Conservation (phyloP, 1,284 basidiomycete species). For the Taiwanofungus camphoratus region DNA sequence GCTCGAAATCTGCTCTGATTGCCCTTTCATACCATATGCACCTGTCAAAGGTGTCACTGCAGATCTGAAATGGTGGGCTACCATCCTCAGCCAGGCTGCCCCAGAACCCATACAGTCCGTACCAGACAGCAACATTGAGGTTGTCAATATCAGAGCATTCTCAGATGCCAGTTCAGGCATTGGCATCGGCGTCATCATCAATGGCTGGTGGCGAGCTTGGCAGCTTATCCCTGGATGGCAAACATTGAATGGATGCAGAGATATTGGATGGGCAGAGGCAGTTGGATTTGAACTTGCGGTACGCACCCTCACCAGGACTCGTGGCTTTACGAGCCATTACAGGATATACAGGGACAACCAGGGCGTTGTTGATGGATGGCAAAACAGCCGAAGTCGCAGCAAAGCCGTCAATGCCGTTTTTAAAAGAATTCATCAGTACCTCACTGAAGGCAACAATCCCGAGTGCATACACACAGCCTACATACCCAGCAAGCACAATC, state of each 20-base stretch:
- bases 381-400: conserved; percentile 17
- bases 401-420: conserved; percentile 22
- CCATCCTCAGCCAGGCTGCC: conserved; percentile 9
- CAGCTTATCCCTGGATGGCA: conserved; percentile 26
- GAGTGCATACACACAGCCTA: conserved; percentile 15
- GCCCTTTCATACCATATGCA: conserved; percentile 24
- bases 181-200: conserved; percentile 34
- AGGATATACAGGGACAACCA: conserved; percentile 24
- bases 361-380: no score
- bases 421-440: conserved; percentile 12
- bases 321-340: conserved; percentile 6
- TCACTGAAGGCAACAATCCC: background rate
- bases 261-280: conserved; percentile 25
- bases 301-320: conserved; percentile 12
- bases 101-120: conserved; percentile 24
- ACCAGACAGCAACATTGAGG: no score
- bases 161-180: no score
- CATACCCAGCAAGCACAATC: conserved; percentile 28
- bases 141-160: conserved; percentile 30
- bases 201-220: conserved; percentile 32
- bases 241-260: conserved; percentile 4
- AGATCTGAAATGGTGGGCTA: conserved; percentile 37
- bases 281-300: conserved; percentile 33
- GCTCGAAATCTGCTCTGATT: conserved; percentile 12
- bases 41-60: conserved; percentile 14